A percentile compares a stretch with the other conserved stretches of the same genome.
These are phyloP conservation scores for Trapa bicornis DNA, from an alignment of 345 rosid genomes.

Conservation along the genomic window DNA sequence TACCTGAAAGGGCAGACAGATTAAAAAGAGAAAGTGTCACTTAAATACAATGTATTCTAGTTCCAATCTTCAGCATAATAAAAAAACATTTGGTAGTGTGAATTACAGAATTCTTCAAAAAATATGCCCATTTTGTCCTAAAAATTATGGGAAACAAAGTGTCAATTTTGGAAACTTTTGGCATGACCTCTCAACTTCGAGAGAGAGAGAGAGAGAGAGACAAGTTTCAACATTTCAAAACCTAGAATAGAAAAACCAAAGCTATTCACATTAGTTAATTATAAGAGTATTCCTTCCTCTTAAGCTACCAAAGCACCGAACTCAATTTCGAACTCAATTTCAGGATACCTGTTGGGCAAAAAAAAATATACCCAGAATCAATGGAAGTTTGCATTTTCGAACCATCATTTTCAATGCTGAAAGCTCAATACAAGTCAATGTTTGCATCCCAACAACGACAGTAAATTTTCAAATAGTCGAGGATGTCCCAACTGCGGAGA, in stretches of 20 bases:
- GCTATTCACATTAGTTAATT: neutral
- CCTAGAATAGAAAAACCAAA: neutral
- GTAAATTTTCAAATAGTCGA: neutral
- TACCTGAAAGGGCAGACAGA: neutral
- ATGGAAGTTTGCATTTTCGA: neutral
- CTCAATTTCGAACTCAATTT: neutral
- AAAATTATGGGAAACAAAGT: neutral
- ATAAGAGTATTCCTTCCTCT: neutral
- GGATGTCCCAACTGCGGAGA: neutral
- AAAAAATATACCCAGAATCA: neutral
- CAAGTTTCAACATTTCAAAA: neutral
- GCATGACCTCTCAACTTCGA: neutral
- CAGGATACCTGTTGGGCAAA: neutral
- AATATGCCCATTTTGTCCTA: neutral
- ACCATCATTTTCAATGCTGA: neutral
- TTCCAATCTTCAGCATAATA: neutral
- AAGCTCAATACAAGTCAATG: neutral
- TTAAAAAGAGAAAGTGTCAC: neutral
- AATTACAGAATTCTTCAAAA: neutral
- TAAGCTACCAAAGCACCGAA: neutral
- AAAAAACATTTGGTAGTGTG: neutral
- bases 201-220: neutral
- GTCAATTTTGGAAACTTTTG: neutral
- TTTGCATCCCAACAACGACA: neutral
- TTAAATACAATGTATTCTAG: neutral